A percentile compares a stretch with the other conserved stretches of the same genome.
Conservation (phyloP, 1,284 basidiomycete genomes). For the Cystobasidium sp. region DNA sequence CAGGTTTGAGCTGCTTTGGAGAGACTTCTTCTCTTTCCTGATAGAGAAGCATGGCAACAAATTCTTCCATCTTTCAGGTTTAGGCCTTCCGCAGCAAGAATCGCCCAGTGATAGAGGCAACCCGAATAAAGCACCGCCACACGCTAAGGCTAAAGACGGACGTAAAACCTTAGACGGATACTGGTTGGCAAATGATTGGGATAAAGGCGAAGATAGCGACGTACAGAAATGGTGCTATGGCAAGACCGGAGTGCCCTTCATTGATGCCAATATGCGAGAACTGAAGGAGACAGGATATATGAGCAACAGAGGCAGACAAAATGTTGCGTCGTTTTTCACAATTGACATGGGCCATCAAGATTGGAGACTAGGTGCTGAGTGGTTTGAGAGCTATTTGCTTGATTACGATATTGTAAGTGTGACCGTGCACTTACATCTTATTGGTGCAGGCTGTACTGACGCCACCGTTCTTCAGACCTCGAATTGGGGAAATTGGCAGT, state of each 20-base stretch:
- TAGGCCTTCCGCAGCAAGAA: slow-evolving; percentile 30
- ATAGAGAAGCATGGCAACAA: slow-evolving; percentile 40
- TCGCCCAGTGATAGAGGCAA: slow-evolving; percentile 19
- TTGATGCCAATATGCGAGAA: slow-evolving; percentile 64
- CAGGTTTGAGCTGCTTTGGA: slow-evolving; percentile 65
- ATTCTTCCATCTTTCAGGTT: slow-evolving; percentile 35
- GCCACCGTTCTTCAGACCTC: slow-evolving; percentile 18
- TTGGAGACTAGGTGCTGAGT: slow-evolving; percentile 64
- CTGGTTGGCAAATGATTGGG: slow-evolving; percentile 40
- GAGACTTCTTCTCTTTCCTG: slow-evolving; percentile 64
- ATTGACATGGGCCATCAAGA: slow-evolving; percentile 62
- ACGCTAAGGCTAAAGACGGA: slow-evolving; percentile 8
- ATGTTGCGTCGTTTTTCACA: slow-evolving; percentile 64
- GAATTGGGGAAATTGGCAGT: slow-evolving; percentile 61
- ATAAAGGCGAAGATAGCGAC: slow-evolving; percentile 30
- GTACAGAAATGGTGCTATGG: slow-evolving; percentile 61
- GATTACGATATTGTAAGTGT: slow-evolving; percentile 57
- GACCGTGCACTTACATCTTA: slow-evolving; percentile 19
- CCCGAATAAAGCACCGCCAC: not conserved
- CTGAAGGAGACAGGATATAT: slow-evolving; percentile 61
- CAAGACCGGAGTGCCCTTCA: slow-evolving; percentile 63
- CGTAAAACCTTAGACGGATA: slow-evolving; percentile 34
- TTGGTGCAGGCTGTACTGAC: too few relatives aligned
- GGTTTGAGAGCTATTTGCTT: slow-evolving; percentile 42
- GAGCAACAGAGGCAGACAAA: slow-evolving; percentile 65